Base-by-base conservation (phyloP, 2,329 filamentous ascomycete genomes). In the Verruconis gallopava region DNA sequence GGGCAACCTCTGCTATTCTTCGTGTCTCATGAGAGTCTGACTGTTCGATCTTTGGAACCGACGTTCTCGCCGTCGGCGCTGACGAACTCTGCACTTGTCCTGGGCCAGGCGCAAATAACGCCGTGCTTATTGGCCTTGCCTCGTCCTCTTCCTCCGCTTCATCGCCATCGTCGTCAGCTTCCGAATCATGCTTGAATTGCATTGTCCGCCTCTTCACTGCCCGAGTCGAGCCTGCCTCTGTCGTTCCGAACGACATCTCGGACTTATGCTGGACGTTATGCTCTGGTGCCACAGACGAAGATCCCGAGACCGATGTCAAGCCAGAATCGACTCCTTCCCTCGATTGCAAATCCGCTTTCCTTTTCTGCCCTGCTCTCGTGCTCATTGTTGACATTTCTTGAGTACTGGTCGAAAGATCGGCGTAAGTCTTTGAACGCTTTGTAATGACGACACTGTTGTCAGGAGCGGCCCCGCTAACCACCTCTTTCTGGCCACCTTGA, bases 1-100 rank as follows among this genome's bases (percentile, higher is more conserved):
- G 55, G 6, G 48, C 48, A 5, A 60, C 46, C 40, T 56, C 37
- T 54, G 50, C n/a, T 50, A 53, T 33, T 52, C 53, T 57, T 5
- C 57, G 54, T 42, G 51, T 52, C 5, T 54, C 55, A 34, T 55
- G 54, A 14, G 56, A 53, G 3, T 22, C 41, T 15, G 22, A 19
- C 15, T 21, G 17, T 28, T 44, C 37, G 14, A 21, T 21, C 37
- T 30, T 22, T n/a, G 22, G 18, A 15, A 6, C 21, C 11, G 40
- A 35, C 11, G 40, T 11, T 21, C 20, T 2, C 19, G 35, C 32
- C n/a, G 18, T 5, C 4, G 18, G 18, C 15, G 25, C 30, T 11
- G 4, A 21, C 18, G 25, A 17, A 14, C 21, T 28, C 18, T 20
- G 18, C 12, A 14, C 21, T 19, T 18, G 39, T 30, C 25, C 20